Evolutionary conservation across 192 early-diverging fungal species (phyloP).

Genomic region (Haplosporangium gracile): DNA sequence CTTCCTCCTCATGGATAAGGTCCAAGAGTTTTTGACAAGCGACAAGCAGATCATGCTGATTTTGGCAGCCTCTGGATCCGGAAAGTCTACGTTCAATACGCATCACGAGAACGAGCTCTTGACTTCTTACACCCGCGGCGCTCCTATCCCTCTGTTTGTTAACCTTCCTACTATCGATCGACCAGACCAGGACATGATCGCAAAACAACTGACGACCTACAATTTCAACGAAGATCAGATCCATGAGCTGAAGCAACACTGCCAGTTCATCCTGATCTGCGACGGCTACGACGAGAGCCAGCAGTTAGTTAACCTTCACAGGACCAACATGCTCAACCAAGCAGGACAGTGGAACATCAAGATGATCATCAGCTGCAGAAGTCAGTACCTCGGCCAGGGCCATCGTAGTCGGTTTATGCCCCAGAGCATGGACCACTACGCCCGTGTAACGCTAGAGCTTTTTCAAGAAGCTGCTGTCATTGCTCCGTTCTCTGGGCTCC

Average conservation of each 20-base stretch:
- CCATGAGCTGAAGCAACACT: not conserved
- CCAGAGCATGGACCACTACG: not conserved
- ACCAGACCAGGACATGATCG: not conserved
- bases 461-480: not conserved
- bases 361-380: not conserved
- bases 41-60: not conserved
- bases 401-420: not conserved
- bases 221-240: not conserved
- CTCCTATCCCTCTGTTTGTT: not conserved
- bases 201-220: not conserved
- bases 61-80: not conserved
- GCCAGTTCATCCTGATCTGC: not conserved
- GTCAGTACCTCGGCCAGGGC: not conserved
- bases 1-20: not conserved
- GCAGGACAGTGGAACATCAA: not conserved
- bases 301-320: not conserved
- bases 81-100: not conserved
- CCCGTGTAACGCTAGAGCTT: not conserved
- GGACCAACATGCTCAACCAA: not conserved
- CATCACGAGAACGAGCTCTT: not conserved
- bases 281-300: not conserved
- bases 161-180: not conserved
- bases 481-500: not conserved
- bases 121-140: not conserved
- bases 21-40: not conserved